phyloP scores from a whole-genome alignment of 371 early-diverging fungal genomes.

The Haplosporangium sp. region DNA sequence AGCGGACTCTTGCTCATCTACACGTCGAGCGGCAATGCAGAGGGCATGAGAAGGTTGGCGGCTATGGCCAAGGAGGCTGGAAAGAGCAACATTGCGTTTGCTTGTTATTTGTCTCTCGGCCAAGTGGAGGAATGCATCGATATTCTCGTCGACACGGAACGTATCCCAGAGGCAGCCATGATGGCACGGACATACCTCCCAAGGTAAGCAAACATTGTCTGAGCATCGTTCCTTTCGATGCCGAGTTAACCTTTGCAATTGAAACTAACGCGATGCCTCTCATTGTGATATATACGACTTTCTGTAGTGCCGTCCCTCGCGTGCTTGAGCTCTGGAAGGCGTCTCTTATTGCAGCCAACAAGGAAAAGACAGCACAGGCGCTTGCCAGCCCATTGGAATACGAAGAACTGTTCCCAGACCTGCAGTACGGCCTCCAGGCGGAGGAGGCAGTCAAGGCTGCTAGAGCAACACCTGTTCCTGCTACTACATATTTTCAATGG shows the following conservation, averaged over 20 bases:
- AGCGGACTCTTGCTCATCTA: slow-evolving; percentile 91
- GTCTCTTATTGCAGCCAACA: slow-evolving; percentile 70
- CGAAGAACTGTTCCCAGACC: slow-evolving; percentile 87
- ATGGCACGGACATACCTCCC: slow-evolving; percentile 93
- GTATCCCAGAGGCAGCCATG: slow-evolving; percentile 96
- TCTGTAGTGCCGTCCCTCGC: slow-evolving; percentile 68
- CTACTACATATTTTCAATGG: slow-evolving; percentile 63
- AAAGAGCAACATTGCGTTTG: slow-evolving; percentile 92
- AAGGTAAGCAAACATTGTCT: slow-evolving; percentile 70
- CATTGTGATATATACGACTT: neutral
- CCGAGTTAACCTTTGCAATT: too few relatives aligned
- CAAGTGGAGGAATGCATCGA: slow-evolving; percentile 83
- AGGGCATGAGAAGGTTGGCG: slow-evolving; percentile 82
- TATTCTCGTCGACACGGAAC: slow-evolving; percentile 84
- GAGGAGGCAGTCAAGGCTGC: slow-evolving; percentile 62
- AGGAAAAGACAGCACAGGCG: slow-evolving; percentile 88
- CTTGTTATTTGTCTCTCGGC: slow-evolving; percentile 80
- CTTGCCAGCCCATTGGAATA: slow-evolving; percentile 89
- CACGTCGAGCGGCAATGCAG: slow-evolving; percentile 85
- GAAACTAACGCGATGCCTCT: neutral
- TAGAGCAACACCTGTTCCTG: slow-evolving; percentile 49
- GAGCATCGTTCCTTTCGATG: slow-evolving; percentile 4
- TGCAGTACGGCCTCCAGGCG: slow-evolving; percentile 62
- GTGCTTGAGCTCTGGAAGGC: slow-evolving; percentile 87
- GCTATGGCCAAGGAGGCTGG: slow-evolving; percentile 82